phyloP scores from a whole-genome alignment of 2,329 filamentous ascomycete genomes.

The Colletotrichum sp. region DNA sequence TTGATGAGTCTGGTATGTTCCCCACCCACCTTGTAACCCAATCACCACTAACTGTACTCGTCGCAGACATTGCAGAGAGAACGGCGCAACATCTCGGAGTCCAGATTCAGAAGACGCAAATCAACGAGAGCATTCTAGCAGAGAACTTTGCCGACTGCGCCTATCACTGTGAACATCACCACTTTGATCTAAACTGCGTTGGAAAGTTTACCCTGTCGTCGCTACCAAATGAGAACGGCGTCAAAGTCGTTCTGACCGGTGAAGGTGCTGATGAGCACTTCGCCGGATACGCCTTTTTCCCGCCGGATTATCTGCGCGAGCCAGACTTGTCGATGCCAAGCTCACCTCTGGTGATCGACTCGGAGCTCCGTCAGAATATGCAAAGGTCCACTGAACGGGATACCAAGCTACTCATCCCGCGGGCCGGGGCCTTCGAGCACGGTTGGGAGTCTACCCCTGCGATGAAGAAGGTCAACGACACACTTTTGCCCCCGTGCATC shows the following conservation, averaged over 20 bases:
- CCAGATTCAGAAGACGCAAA: conserved; percentile 24
- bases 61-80: background rate
- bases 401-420: background rate
- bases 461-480: background rate
- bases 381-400: background rate
- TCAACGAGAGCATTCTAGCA: conserved; percentile 31
- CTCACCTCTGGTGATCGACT: background rate
- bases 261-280: conserved; percentile 61
- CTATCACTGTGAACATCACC: conserved; percentile 35
- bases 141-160: conserved; percentile 30
- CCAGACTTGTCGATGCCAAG: conserved; percentile 41
- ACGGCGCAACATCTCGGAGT: conserved; percentile 33
- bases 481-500: background rate
- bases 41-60: accelerated
- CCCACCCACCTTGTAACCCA: no score
- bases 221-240: conserved; percentile 45
- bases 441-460: background rate
- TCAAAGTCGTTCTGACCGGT: conserved; percentile 58
- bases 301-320: conserved; percentile 53
- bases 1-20: conserved; percentile 49
- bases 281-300: conserved; percentile 52
- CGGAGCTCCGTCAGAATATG: background rate
- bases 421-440: background rate
- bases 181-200: conserved; percentile 54
- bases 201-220: conserved; percentile 54